These are phyloP conservation scores for Jatropha curcas DNA, from an alignment of 345 rosid genomes.

Conservation along the genomic window DNA sequence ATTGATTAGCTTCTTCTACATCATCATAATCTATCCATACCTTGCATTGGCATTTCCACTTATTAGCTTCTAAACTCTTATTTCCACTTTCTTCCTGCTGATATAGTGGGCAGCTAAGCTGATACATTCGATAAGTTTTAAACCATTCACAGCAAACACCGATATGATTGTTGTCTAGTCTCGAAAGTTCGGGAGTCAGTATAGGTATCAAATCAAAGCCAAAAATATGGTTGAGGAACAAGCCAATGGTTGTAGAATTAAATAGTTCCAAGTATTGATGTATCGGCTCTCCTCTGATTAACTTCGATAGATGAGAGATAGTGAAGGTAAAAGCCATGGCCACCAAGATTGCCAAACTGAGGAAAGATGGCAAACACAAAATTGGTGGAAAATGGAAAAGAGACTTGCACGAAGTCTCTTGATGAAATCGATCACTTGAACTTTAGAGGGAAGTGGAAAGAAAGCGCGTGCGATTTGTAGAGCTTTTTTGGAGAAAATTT, in stretches of 20 bases:
- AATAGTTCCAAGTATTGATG: conserved; percentile 23
- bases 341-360: background rate
- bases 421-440: conserved; percentile 23
- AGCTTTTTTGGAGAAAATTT: conserved; percentile 26
- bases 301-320: conserved; percentile 8
- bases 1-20: conserved; percentile 8
- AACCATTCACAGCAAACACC: conserved; percentile 18
- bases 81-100: background rate
- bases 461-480: conserved; percentile 49
- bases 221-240: conserved; percentile 12
- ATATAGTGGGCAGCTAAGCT: conserved; percentile 4
- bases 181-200: background rate
- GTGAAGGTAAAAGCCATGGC: conserved; percentile 26
- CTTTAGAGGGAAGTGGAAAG: conserved; percentile 28
- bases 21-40: conserved; percentile 25
- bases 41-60: conserved; percentile 23
- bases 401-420: conserved; percentile 4
- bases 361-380: conserved; percentile 23
- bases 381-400: conserved; percentile 20
- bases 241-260: conserved; percentile 6
- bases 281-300: background rate
- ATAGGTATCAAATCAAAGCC: conserved; percentile 21
- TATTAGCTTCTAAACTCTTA: conserved; percentile 9
- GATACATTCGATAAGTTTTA: conserved; percentile 14
- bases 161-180: conserved; percentile 23